Percentiles rank a stretch among this genome's conserved stretches.
Conservation (phyloP, 2,329 filamentous ascomycete genomes). For the Verticillium klebahnii region DNA sequence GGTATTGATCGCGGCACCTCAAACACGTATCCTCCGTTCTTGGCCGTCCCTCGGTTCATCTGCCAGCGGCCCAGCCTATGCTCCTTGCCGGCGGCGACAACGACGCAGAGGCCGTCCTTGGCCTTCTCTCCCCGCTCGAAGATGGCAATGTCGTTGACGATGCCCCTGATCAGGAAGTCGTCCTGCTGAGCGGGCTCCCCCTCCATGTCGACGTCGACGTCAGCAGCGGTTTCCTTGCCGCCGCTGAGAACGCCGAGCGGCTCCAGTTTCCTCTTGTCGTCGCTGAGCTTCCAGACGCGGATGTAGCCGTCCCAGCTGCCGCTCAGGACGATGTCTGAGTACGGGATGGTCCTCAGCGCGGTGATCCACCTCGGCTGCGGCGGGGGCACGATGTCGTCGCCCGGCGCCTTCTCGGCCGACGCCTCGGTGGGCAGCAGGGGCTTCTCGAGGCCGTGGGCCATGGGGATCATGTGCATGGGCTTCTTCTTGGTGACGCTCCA, state of each 20-base stretch:
- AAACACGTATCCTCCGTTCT: conserved; percentile 84
- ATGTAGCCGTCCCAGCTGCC: conserved; percentile 94
- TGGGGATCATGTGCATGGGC: conserved; percentile 71
- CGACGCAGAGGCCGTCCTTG: conserved; percentile 72
- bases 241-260: conserved; percentile 57
- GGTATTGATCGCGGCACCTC: conserved; percentile 58
- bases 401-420: conserved; percentile 66
- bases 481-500: conserved; percentile 97
- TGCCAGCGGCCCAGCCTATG: conserved; percentile 83
- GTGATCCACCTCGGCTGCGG: conserved; percentile 85
- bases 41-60: conserved; percentile 49
- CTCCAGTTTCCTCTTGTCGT: conserved; percentile 77
- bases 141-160: conserved; percentile 84
- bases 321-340: conserved; percentile 83
- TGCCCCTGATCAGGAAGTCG: conserved; percentile 52
- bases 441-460: conserved; percentile 82
- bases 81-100: conserved; percentile 83
- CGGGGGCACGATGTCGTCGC: conserved; percentile 53
- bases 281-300: conserved; percentile 76
- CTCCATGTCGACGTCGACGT: neutral
- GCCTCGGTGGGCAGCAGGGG: conserved; percentile 62
- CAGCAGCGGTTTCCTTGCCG: neutral
- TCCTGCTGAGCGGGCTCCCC: conserved; percentile 3
- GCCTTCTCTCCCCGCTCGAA: conserved; percentile 80
- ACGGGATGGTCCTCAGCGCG: conserved; percentile 78